phyloP scores from a whole-genome alignment of 176 grass and related monocot genomes.

The Raddia guianensis region DNA sequence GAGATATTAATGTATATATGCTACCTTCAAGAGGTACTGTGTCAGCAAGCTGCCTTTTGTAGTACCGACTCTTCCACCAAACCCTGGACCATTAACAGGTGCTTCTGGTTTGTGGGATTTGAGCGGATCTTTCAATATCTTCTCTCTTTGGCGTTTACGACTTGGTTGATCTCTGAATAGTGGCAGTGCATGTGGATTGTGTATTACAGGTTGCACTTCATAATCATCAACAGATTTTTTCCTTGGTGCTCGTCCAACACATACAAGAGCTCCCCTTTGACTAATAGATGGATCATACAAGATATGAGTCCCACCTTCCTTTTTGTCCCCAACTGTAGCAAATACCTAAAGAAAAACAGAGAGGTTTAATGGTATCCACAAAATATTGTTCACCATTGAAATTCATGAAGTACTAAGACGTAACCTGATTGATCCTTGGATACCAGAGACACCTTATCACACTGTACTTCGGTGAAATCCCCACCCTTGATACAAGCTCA shows the following conservation, averaged over 20 bases:
- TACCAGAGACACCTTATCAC: slow-evolving; percentile 86
- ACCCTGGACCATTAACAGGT: slow-evolving; percentile 88
- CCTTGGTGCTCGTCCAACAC: slow-evolving; percentile 88
- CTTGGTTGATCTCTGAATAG: slow-evolving; percentile 92
- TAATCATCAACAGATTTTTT: slow-evolving; percentile 94
- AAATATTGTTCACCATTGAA: slow-evolving; percentile 3
- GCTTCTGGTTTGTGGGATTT: slow-evolving; percentile 93
- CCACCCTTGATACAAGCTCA: slow-evolving; percentile 85
- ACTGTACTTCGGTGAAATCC: slow-evolving; percentile 86
- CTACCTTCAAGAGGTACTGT: slow-evolving; percentile 94
- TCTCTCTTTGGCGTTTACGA: slow-evolving; percentile 90
- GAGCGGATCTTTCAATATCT: slow-evolving; percentile 82
- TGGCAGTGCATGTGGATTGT: slow-evolving; percentile 92
- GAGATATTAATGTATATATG: slow-evolving; percentile 18
- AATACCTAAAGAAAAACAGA: slow-evolving; percentile 74
- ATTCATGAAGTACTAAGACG: background rate
- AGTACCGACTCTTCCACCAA: slow-evolving; percentile 88
- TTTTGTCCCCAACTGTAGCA: slow-evolving; percentile 91
- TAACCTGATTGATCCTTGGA: slow-evolving; percentile 92
- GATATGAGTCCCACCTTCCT: slow-evolving; percentile 89
- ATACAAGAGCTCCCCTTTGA: slow-evolving; percentile 94
- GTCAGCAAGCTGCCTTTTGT: slow-evolving; percentile 96
- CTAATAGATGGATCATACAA: slow-evolving; percentile 92
- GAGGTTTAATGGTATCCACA: slow-evolving; percentile 23
- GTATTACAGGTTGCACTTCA: slow-evolving; percentile 90